Evolutionary conservation across 2,329 filamentous ascomycete genomes (phyloP).

Genomic region (Cladosporium sp.): DNA sequence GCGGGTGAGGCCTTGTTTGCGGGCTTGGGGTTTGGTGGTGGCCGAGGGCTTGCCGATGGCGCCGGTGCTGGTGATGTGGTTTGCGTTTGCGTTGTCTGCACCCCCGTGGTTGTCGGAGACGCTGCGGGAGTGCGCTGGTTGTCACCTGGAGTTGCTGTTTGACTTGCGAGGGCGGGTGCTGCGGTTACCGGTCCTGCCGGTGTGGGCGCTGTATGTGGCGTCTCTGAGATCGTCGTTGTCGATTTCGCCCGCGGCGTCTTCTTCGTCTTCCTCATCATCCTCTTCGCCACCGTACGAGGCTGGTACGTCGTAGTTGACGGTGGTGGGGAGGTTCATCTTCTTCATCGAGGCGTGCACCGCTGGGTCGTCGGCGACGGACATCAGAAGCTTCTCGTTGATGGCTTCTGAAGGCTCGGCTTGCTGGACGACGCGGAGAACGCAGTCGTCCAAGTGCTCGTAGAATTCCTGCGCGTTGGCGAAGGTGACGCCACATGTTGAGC

Average conservation of each 20-base stretch:
- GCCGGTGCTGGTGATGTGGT: constrained; percentile 35
- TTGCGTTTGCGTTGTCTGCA: constrained; percentile 31
- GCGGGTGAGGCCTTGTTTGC: constrained; percentile 60
- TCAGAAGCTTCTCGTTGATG: constrained; percentile 52
- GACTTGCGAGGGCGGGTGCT: constrained; percentile 45
- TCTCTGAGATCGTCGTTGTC: constrained; percentile 34
- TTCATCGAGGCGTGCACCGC: constrained; percentile 56
- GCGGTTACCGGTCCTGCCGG: constrained; percentile 46
- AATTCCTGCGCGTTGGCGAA: constrained; percentile 92
- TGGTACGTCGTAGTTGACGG: constrained; percentile 40
- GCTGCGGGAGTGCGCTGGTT: constrained; percentile 49
- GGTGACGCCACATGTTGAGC: constrained; percentile 82
- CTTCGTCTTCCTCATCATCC: constrained; percentile 55
- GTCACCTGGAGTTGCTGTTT: constrained; percentile 45
- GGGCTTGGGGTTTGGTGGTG: constrained; percentile 32
- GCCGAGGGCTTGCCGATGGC: constrained; percentile 41
- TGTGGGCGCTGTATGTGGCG: constrained; percentile 49
- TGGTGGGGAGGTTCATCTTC: constrained; percentile 51
- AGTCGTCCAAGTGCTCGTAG: constrained; percentile 87
- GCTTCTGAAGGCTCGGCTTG: constrained; percentile 55
- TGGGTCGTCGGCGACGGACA: constrained; percentile 57
- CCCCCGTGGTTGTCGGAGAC: constrained; percentile 22
- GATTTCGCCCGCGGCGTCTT: constrained; percentile 31
- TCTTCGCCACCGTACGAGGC: constrained; percentile 49
- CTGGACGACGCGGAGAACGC: constrained; percentile 60